A percentile compares a stretch with the other conserved stretches of the same genome.
Evolutionary conservation across 2,329 filamentous ascomycete genomes (phyloP).

Genomic region (Fusarium concolor): DNA sequence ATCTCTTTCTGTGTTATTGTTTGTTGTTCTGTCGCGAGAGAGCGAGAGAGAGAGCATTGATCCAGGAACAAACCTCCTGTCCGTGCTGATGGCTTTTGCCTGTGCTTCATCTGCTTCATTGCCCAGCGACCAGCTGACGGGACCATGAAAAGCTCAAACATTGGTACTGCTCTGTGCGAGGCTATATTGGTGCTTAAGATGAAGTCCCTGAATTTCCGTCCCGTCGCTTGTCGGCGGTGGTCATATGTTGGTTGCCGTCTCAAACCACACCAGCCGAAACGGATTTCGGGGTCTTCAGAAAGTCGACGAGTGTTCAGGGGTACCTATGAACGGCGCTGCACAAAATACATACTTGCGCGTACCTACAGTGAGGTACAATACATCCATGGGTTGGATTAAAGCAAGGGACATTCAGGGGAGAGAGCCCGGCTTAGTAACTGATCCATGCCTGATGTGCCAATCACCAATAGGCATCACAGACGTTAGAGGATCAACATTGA

Average conservation of each 20-base stretch:
- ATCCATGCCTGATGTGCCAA: constrained; percentile 26
- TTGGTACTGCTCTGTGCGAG: constrained; percentile 36
- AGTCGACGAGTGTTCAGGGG: constrained; percentile 22
- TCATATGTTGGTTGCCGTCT: constrained; percentile 26
- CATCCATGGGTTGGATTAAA: constrained; percentile 21
- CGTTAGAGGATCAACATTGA: constrained; percentile 32
- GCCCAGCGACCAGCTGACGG: constrained; percentile 29
- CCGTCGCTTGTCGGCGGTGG: constrained; percentile 8
- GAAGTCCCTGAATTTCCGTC: constrained; percentile 36
- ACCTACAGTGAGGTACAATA: constrained; percentile 8
- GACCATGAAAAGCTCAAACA: constrained; percentile 30
- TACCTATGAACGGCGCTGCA: constrained; percentile 14
- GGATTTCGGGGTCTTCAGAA: constrained; percentile 34
- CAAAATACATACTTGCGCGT: constrained; percentile 37
- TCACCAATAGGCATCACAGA: constrained; percentile 26
- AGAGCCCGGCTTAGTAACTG: constrained; percentile 17
- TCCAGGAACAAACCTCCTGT: constrained; percentile 29
- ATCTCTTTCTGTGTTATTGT: constrained; percentile 13
- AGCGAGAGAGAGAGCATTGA: constrained; percentile 23
- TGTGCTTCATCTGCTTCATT: constrained; percentile 30
- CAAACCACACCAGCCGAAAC: constrained; percentile 8
- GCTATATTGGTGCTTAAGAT: constrained; percentile 18
- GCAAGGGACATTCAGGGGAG: constrained; percentile 37
- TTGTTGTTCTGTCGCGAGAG: constrained; percentile 8
- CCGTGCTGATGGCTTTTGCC: constrained; percentile 32